Evolutionary conservation across 192 early-diverging fungal species (phyloP).

Genomic region (Paraglomus brasilianum): DNA sequence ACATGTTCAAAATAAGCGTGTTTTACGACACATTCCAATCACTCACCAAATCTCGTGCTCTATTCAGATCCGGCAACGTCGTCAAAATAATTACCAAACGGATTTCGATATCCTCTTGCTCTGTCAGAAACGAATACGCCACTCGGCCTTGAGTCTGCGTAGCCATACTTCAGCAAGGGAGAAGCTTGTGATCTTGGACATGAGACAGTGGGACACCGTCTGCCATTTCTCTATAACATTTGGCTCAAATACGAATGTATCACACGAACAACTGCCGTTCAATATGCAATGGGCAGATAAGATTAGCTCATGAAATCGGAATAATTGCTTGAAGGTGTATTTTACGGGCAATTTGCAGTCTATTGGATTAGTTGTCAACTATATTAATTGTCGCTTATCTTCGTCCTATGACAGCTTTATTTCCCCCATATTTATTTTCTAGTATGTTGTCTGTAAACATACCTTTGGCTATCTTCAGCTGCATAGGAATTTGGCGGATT

Average conservation of each 20-base stretch:
- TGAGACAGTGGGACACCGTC: too few relatives aligned
- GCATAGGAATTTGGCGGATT: conserved; percentile 27
- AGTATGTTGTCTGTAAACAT: conserved; percentile 20
- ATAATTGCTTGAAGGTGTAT: conserved; percentile 21
- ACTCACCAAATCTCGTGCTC: too few relatives aligned
- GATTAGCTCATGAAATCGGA: conserved; percentile 20
- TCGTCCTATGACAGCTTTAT: neutral
- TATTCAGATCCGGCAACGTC: too few relatives aligned
- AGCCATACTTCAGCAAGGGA: too few relatives aligned
- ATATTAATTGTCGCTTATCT: neutral
- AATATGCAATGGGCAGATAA: neutral
- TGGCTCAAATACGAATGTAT: conserved; percentile 1
- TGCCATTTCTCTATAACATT: conserved; percentile 7
- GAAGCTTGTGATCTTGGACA: too few relatives aligned
- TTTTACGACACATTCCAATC: neutral
- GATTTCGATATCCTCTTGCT: too few relatives aligned
- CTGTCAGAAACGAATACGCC: too few relatives aligned
- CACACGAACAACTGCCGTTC: neutral
- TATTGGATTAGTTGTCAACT: neutral
- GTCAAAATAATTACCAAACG: too few relatives aligned
- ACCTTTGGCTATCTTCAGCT: conserved; percentile 17
- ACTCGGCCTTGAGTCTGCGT: too few relatives aligned
- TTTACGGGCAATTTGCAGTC: neutral
- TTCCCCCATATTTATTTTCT: too few relatives aligned
- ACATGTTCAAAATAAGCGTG: too few relatives aligned